These are phyloP conservation scores for Nannizziopsis barbatae DNA, from an alignment of 2,329 filamentous ascomycete species.

Conservation along the genomic window DNA sequence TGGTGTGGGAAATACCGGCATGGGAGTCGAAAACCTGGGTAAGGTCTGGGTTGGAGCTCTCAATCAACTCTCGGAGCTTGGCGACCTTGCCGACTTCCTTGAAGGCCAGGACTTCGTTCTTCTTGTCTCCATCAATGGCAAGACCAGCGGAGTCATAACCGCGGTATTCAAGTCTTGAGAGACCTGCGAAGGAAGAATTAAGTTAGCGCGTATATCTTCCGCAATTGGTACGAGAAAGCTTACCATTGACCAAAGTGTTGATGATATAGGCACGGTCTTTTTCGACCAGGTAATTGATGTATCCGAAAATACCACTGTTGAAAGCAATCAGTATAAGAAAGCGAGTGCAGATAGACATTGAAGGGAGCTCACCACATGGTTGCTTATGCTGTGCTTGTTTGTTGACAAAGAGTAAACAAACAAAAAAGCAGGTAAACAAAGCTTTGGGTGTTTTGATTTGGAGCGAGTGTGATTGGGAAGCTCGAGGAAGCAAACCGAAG, in stretches of 20 bases:
- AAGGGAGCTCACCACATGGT: slow-evolving; percentile 14
- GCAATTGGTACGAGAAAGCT: slow-evolving; percentile 23
- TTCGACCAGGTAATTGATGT: slow-evolving; percentile 98
- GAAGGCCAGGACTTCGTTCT: slow-evolving; percentile 92
- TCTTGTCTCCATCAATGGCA: slow-evolving; percentile 94
- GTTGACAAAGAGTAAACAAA: neutral
- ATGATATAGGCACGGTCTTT: slow-evolving; percentile 96
- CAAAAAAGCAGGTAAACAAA: neutral
- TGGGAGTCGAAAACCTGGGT: slow-evolving; percentile 95
- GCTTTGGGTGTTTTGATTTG: neutral
- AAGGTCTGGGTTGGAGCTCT: slow-evolving; percentile 68
- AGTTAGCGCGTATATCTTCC: neutral
- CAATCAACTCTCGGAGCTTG: slow-evolving; percentile 89
- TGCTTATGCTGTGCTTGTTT: slow-evolving; percentile 2
- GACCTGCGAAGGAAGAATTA: slow-evolving; percentile 46
- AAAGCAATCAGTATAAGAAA: neutral
- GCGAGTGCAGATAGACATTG: neutral
- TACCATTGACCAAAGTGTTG: slow-evolving; percentile 91
- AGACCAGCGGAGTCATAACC: slow-evolving; percentile 97
- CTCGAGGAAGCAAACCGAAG: neutral
- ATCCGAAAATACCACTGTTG: slow-evolving; percentile 82
- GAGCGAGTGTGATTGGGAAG: neutral
- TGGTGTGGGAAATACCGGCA: slow-evolving; percentile 95
- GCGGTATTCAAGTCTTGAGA: slow-evolving; percentile 92
- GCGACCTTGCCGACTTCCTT: slow-evolving; percentile 99